These are phyloP conservation scores for Chaetomium sp. DNA, from an alignment of 2,329 filamentous ascomycete species.

Conservation along the genomic window DNA sequence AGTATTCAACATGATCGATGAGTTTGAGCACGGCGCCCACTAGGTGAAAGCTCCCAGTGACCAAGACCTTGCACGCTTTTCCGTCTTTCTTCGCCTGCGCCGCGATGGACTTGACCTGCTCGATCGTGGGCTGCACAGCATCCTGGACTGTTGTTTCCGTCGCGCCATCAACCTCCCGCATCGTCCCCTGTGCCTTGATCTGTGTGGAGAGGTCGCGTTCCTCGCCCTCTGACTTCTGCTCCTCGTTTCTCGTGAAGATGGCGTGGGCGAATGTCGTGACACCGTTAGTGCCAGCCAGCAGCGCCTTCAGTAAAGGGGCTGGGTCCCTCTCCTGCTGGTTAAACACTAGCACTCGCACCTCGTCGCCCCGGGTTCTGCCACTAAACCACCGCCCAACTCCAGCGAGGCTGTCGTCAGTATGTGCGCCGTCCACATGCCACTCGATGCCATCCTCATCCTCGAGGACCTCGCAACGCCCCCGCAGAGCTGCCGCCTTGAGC, in stretches of 20 bases:
- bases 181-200: constrained; percentile 38
- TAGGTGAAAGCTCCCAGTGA: constrained; percentile 66
- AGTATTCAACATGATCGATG: constrained; percentile 31
- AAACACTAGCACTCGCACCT: constrained; percentile 69
- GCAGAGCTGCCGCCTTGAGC: constrained; percentile 66
- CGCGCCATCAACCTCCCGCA: constrained; percentile 29
- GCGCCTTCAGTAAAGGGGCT: constrained; percentile 60
- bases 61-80: constrained; percentile 35
- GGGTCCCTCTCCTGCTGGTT: constrained; percentile 90
- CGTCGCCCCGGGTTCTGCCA: constrained; percentile 36
- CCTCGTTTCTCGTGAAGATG: constrained; percentile 78
- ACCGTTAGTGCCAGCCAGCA: constrained; percentile 60
- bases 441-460: constrained; percentile 52
- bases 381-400: constrained; percentile 79
- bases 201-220: constrained; percentile 64
- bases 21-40: constrained; percentile 49
- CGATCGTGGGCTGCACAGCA: constrained; percentile 20
- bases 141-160: constrained; percentile 14
- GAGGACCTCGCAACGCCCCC: constrained; percentile 76
- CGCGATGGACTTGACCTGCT: constrained; percentile 22
- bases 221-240: constrained; percentile 47
- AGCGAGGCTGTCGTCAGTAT: constrained; percentile 81
- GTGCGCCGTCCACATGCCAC: constrained; percentile 87
- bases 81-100: constrained; percentile 38
- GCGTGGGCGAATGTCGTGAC: constrained; percentile 65